Evolutionary conservation across 2,329 filamentous ascomycete species (phyloP).

Genomic region (Corynespora cassiicola): DNA sequence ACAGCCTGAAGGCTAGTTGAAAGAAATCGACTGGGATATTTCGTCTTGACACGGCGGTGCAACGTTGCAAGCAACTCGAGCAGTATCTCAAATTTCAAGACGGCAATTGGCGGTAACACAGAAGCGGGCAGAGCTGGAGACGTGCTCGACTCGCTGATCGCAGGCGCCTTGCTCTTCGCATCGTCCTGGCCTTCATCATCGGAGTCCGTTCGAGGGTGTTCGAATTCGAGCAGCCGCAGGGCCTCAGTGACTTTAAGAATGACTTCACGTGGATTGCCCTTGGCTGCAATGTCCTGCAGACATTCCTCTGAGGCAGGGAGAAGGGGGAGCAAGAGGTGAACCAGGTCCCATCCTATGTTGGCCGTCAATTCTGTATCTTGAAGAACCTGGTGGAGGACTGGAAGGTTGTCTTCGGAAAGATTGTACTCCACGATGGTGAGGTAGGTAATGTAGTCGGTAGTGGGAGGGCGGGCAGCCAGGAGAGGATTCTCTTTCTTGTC

Average conservation of each 20-base stretch:
- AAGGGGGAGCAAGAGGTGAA: slow-evolving; percentile 74
- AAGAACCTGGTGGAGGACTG: slow-evolving; percentile 71
- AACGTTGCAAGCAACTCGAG: slow-evolving; percentile 75
- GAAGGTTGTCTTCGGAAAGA: slow-evolving; percentile 70
- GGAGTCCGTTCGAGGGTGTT: slow-evolving; percentile 60
- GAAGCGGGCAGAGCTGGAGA: slow-evolving; percentile 30
- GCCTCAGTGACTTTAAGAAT: slow-evolving; percentile 81
- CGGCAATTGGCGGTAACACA: slow-evolving; percentile 47
- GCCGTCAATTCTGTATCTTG: slow-evolving; percentile 72
- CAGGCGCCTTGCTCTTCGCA: slow-evolving; percentile 22
- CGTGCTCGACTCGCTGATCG: slow-evolving; percentile 39
- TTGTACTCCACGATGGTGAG: slow-evolving; percentile 80
- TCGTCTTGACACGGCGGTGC: slow-evolving; percentile 77
- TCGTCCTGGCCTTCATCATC: slow-evolving; percentile 52
- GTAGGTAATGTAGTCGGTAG: slow-evolving; percentile 76
- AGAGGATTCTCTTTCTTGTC: slow-evolving; percentile 54
- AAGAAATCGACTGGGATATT: slow-evolving; percentile 78
- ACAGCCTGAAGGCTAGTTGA: slow-evolving; percentile 78
- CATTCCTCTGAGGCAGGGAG: slow-evolving; percentile 71
- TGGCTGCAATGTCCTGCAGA: slow-evolving; percentile 74
- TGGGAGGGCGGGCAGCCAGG: slow-evolving; percentile 64
- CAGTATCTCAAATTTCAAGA: slow-evolving; percentile 70
- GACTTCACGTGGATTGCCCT: slow-evolving; percentile 82
- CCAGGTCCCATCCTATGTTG: slow-evolving; percentile 84
- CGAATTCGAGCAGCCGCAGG: slow-evolving; percentile 65